phyloP scores from a whole-genome alignment of 441 rosid genomes.

The Adansonia rubrostipa region DNA sequence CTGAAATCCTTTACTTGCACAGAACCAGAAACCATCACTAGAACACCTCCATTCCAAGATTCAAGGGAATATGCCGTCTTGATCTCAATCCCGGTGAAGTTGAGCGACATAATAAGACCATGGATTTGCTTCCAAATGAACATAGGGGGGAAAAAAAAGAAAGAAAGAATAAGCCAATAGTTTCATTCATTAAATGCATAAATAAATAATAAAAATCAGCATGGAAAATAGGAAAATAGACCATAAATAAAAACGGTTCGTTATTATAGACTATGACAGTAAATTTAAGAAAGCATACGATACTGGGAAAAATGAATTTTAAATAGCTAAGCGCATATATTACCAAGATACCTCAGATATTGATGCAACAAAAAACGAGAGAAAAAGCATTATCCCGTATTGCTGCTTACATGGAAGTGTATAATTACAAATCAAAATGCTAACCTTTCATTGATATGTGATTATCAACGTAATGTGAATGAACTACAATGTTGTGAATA shows the following conservation, averaged over 20 bases:
- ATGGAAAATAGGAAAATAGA: neutral
- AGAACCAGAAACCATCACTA: slow-evolving; percentile 84
- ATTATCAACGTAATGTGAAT: neutral
- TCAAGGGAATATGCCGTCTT: slow-evolving; percentile 74
- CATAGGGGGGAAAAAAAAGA: neutral
- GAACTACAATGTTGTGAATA: neutral
- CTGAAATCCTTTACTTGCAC: slow-evolving; percentile 59
- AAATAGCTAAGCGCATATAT: neutral
- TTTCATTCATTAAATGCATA: neutral
- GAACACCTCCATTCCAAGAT: slow-evolving; percentile 87
- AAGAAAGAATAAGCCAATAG: neutral
- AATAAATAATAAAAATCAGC: slow-evolving; percentile 11
- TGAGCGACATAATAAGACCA: slow-evolving; percentile 64
- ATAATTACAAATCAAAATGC: neutral
- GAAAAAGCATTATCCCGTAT: neutral
- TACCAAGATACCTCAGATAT: neutral
- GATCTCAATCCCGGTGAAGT: slow-evolving; percentile 67
- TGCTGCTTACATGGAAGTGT: neutral
- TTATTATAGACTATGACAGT: slow-evolving; percentile 9
- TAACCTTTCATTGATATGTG: neutral
- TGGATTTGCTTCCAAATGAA: slow-evolving; percentile 73
- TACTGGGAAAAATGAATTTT: neutral
- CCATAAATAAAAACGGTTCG: neutral
- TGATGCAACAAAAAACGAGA: neutral
- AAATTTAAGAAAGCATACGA: neutral